Conservation (phyloP, 2,329 filamentous ascomycete species). For the Pseudogymnoascus sp. region DNA sequence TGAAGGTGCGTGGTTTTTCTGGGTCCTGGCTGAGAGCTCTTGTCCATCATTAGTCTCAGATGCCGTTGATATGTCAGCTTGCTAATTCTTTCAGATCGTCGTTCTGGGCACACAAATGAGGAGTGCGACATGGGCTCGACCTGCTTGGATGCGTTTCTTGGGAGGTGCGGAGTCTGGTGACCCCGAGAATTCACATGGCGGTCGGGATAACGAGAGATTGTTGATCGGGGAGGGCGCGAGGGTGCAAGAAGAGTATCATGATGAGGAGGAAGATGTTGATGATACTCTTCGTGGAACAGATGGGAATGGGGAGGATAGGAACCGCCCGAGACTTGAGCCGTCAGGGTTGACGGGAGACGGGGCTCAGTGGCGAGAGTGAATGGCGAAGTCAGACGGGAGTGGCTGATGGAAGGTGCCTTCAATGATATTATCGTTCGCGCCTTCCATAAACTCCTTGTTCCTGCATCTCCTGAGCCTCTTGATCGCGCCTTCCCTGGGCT, state of each 20-base stretch:
- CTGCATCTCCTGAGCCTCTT: too few species aligned
- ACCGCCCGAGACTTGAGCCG: constrained; percentile 21
- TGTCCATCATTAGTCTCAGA: too few species aligned
- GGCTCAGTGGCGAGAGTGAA: constrained; percentile 20
- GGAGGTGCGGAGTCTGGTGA: constrained; percentile 13
- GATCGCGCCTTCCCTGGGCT: background rate
- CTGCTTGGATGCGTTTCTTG: constrained; percentile 16
- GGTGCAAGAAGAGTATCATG: constrained; percentile 5
- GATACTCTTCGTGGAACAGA: constrained; percentile 13
- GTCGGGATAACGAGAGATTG: constrained; percentile 19
- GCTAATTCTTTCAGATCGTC: constrained; percentile 14
- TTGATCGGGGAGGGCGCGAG: constrained; percentile 20
- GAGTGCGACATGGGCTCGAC: constrained; percentile 19
- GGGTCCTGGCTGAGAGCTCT: background rate
- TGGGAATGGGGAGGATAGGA: constrained; percentile 9
- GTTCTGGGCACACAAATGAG: constrained; percentile 23
- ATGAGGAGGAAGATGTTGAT: constrained; percentile 19
- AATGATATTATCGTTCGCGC: too few species aligned
- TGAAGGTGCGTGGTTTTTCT: constrained; percentile 41
- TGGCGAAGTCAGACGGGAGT: background rate
- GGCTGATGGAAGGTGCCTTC: background rate
- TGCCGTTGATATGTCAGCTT: background rate
- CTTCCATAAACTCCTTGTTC: too few species aligned
- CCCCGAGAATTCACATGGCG: constrained; percentile 14
- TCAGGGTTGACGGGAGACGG: constrained; percentile 17